A percentile compares a stretch with the other conserved stretches of the same genome.
phyloP scores from a whole-genome alignment of 1,284 basidiomycete species.

The Cryptococcus deneoformans region DNA sequence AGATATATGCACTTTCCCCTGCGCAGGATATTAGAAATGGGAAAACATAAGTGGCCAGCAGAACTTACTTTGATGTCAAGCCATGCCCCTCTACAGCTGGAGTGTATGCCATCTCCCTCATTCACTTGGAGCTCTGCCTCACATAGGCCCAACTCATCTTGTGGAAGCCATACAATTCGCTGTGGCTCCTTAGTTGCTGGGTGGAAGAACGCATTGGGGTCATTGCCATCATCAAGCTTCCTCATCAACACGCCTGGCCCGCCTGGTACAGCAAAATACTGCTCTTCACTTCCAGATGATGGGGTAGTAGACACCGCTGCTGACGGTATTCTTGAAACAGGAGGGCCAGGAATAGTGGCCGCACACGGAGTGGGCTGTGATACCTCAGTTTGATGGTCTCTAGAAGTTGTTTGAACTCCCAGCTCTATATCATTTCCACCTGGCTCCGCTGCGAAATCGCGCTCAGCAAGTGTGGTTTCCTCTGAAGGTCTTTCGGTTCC shows the following conservation, averaged over 20 bases:
- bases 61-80: constrained; percentile 58
- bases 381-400: not conserved
- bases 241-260: constrained; percentile 34
- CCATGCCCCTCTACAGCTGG: constrained; percentile 57
- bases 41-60: not conserved
- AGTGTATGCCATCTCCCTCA: constrained; percentile 58
- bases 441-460: constrained; percentile 10
- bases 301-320: not conserved
- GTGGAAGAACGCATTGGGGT: constrained; percentile 63
- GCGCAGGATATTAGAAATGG: not conserved
- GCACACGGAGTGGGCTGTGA: not conserved
- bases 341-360: constrained; percentile 20
- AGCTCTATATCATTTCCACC: not conserved
- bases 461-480: constrained; percentile 5
- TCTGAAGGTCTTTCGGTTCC: not conserved
- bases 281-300: not conserved
- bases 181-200: constrained; percentile 73
- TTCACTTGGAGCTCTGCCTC: constrained; percentile 63
- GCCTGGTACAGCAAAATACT: constrained; percentile 43
- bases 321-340: constrained; percentile 4
- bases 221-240: constrained; percentile 24
- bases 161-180: constrained; percentile 75
- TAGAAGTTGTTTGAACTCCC: not conserved
- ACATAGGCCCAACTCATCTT: constrained; percentile 64
- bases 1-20: constrained; percentile 62